These are phyloP conservation scores for Lyophyllum atratum DNA, from an alignment of 768 basidiomycete species.

Conservation along the genomic window DNA sequence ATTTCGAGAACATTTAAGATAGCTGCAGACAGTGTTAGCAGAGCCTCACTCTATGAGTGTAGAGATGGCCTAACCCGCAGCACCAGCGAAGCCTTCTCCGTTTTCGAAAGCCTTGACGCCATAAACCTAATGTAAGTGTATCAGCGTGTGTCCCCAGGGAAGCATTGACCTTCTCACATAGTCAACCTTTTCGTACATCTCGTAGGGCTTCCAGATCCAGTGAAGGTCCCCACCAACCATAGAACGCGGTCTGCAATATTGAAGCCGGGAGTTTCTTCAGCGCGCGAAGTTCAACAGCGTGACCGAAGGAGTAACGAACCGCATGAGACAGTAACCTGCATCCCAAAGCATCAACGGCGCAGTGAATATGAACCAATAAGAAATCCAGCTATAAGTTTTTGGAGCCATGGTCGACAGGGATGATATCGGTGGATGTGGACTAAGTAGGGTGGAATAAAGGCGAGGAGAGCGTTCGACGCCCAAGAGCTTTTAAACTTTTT, in stretches of 20 bases:
- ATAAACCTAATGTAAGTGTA: conserved; percentile 51
- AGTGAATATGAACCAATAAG: conserved; percentile 58
- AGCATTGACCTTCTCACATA: conserved; percentile 21
- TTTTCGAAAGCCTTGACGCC: conserved; percentile 63
- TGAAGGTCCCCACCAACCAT: conserved; percentile 73
- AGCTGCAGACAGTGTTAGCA: conserved; percentile 40
- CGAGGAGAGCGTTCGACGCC: conserved; percentile 11
- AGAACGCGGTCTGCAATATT: conserved; percentile 37
- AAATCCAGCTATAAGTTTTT: conserved; percentile 46
- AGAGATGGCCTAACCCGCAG: conserved; percentile 55
- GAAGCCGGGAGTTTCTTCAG: conserved; percentile 6
- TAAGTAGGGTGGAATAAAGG: conserved; percentile 3
- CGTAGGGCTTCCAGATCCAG: conserved; percentile 84
- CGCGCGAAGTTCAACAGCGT: conserved; percentile 36
- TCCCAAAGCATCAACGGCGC: conserved; percentile 73
- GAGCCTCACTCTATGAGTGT: not conserved
- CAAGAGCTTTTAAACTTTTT: conserved; percentile 23
- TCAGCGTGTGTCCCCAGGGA: conserved; percentile 7
- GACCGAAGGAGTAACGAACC: conserved; percentile 31
- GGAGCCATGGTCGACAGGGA: conserved; percentile 24
- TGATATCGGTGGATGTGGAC: not conserved
- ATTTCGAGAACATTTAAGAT: conserved; percentile 76
- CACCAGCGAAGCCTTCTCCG: conserved; percentile 73
- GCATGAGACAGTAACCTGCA: conserved; percentile 51
- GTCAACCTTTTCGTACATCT: conserved; percentile 59